These are phyloP conservation scores for Adansonia rubrostipa DNA, from an alignment of 441 rosid species.

Conservation along the genomic window DNA sequence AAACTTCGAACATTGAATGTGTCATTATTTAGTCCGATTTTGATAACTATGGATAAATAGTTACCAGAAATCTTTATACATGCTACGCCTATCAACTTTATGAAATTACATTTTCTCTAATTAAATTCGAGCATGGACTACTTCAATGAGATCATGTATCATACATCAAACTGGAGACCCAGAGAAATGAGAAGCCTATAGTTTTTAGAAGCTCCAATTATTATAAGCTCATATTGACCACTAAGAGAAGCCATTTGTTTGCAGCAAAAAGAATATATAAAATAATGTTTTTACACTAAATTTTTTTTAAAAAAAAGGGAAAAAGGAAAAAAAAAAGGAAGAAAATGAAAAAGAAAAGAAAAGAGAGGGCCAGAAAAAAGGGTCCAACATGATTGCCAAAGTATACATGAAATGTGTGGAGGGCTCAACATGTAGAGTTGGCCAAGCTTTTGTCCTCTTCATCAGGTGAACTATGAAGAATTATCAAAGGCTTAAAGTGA, in stretches of 20 bases:
- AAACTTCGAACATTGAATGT: too few relatives aligned
- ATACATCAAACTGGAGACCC: not conserved
- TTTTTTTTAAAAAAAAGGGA: too few relatives aligned
- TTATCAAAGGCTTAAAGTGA: slow-evolving; percentile 12
- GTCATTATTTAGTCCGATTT: too few relatives aligned
- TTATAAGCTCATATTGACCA: not conserved
- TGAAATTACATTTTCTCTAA: too few relatives aligned
- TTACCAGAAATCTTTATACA: too few relatives aligned
- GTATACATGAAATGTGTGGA: slow-evolving; percentile 24
- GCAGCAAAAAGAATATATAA: slow-evolving; percentile 32
- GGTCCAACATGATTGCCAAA: slow-evolving; percentile 33
- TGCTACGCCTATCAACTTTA: too few relatives aligned
- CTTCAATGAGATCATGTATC: too few relatives aligned
- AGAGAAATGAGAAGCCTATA: not conserved
- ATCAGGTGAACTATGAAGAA: not conserved
- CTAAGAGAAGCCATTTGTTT: slow-evolving; percentile 2
- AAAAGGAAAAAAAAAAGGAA: too few relatives aligned
- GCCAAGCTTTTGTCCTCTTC: slow-evolving; percentile 25
- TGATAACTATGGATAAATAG: too few relatives aligned
- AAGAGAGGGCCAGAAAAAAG: slow-evolving; percentile 17
- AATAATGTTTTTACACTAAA: not conserved
- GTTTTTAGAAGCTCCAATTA: not conserved
- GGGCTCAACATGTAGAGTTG: slow-evolving; percentile 33
- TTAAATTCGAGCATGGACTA: too few relatives aligned
- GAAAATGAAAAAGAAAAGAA: not conserved